Evolutionary conservation across 371 early-diverging fungal genomes (phyloP), one percentile per base, ranked within the genome.

Genomic region (Entomophthora muscae): DNA sequence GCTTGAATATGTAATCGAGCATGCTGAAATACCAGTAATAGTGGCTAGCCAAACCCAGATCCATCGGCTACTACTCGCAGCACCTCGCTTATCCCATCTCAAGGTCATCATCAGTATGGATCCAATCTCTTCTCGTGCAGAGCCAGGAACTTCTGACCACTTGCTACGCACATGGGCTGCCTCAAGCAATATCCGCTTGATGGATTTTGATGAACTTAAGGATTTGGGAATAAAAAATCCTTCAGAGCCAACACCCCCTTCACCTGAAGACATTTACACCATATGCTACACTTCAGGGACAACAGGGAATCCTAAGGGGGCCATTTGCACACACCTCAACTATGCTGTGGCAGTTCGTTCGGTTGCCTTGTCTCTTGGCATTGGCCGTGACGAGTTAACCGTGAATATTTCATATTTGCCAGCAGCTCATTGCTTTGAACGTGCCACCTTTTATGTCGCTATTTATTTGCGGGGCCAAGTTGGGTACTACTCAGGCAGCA

Each of bases 251-350:
- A 70, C 67, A 0, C 69, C 70, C 0, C 71, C 82, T 3, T 67
- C 64, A 13, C 71, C 80, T 30, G 77, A 79, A 0, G 85, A 85
- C 62, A 30, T 89, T n/a, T 87, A 87, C 65, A 89, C 91, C 28
- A 90, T 98, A 61, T 95, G 93, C 77, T 98, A 95, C 71, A 99
- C 99, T 3, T 86, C 88, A 64, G 98, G 99, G 57, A 80, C 89
- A 42, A 83, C 88, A 0, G 93, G 91, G 1, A 68, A 67, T n/a
- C 95, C 95, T 63, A 75, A 81, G 72, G 81, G 81, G 42, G 81
- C 74, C 22, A 73, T 82, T 71, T 24, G 79, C 13, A 74, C 77
- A 2, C 79, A 82, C 53, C n/a, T 55, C n/a, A 78, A 76, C 69
- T 77, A 82, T 57, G 71, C 75, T 26, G 64, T 72, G 17, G 66